Evolutionary conservation across 306 rosid species (phyloP).

Genomic region (Purshia tridentata): DNA sequence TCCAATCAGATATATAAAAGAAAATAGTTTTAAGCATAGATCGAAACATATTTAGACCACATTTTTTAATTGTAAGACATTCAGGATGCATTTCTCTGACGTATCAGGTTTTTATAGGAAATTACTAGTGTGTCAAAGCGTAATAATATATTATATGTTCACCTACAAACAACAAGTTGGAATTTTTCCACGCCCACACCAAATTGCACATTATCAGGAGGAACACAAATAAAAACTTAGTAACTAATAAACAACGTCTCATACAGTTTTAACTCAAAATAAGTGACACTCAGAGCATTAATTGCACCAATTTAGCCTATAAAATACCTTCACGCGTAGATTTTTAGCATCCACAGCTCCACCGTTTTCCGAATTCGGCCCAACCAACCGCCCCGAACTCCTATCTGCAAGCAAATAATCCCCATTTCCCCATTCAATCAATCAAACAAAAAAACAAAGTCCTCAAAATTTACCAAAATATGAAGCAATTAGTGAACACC

Average conservation of each 20-base stretch:
- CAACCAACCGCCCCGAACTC: slow-evolving; percentile 55
- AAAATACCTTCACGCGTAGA: slow-evolving; percentile 80
- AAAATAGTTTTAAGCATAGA: neutral
- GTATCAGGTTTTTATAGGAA: neutral
- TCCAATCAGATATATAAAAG: neutral
- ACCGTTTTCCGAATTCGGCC: slow-evolving; percentile 55
- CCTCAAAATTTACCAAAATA: slow-evolving; percentile 21
- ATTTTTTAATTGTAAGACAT: neutral
- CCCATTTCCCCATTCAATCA: slow-evolving; percentile 10
- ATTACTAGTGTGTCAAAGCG: neutral
- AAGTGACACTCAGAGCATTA: neutral
- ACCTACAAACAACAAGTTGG: neutral
- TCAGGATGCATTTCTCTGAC: neutral
- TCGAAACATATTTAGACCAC: neutral
- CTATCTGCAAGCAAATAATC: slow-evolving; percentile 59
- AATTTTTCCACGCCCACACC: neutral
- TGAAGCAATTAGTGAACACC: slow-evolving; percentile 1
- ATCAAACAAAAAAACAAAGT: neutral
- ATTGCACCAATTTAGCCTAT: neutral
- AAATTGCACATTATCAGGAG: neutral
- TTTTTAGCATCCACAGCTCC: slow-evolving; percentile 82
- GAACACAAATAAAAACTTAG: neutral
- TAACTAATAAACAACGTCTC: neutral
- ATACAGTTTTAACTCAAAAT: neutral
- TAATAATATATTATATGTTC: neutral